phyloP scores from a whole-genome alignment of 176 grass and related monocot genomes.

The Phyllostachys edulis region DNA sequence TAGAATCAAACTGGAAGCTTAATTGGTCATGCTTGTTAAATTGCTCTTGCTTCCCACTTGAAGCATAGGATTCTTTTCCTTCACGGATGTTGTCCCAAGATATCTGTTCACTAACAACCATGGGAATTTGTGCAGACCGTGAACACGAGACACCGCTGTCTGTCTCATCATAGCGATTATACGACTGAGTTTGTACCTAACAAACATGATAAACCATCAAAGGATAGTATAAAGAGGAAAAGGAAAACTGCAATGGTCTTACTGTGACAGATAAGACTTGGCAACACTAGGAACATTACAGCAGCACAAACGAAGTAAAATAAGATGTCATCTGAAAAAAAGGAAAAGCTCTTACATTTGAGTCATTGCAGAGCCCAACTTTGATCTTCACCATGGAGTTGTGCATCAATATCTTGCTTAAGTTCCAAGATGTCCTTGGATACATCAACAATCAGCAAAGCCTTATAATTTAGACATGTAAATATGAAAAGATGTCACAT shows the following conservation, averaged over 20 bases:
- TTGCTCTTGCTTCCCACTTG: slow-evolving; percentile 48
- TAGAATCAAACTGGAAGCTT: slow-evolving; percentile 40
- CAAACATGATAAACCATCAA: neutral
- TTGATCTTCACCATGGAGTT: slow-evolving; percentile 66
- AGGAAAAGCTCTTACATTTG: slow-evolving; percentile 49
- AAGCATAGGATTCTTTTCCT: slow-evolving; percentile 25
- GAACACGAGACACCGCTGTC: slow-evolving; percentile 65
- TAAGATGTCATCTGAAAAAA: slow-evolving; percentile 2
- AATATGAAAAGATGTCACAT: neutral
- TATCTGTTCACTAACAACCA: slow-evolving; percentile 41
- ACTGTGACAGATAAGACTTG: neutral
- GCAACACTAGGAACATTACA: neutral
- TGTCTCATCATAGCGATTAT: slow-evolving; percentile 48
- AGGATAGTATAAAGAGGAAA: neutral
- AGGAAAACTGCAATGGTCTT: neutral
- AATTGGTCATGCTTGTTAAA: slow-evolving; percentile 40
- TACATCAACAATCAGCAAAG: slow-evolving; percentile 49
- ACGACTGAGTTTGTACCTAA: slow-evolving; percentile 50
- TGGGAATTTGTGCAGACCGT: slow-evolving; percentile 36
- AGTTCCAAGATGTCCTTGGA: slow-evolving; percentile 67
- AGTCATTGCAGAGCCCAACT: slow-evolving; percentile 52
- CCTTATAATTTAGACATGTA: slow-evolving; percentile 12
- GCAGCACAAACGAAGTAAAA: neutral
- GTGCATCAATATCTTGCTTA: slow-evolving; percentile 58
- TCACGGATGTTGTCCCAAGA: slow-evolving; percentile 62